These are phyloP conservation scores for Lycium ferocissimum DNA, from an alignment of 257 asterid species.

Conservation along the genomic window DNA sequence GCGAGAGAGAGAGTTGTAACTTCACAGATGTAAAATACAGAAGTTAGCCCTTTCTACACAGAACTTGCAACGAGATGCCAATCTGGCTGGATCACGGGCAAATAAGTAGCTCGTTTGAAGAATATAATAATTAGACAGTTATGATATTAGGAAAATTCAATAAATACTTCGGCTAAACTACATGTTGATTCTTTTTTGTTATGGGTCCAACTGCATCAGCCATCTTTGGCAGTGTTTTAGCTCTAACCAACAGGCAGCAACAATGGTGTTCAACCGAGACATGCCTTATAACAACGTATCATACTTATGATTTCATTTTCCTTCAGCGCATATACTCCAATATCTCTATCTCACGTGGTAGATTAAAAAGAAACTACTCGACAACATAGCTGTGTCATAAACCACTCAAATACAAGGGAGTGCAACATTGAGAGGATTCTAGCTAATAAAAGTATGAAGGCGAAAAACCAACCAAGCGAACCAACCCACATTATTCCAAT, in stretches of 20 bases:
- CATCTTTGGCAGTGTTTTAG: background rate
- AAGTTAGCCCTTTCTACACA: background rate
- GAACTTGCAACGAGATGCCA: background rate
- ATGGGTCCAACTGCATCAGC: background rate
- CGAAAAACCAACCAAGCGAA: background rate
- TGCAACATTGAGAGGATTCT: conserved; percentile 24
- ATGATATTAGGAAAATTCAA: background rate
- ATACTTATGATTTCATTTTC: background rate
- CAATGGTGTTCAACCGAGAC: background rate
- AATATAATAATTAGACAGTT: background rate
- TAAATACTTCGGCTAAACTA: background rate
- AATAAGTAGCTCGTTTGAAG: background rate
- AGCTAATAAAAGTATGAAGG: background rate
- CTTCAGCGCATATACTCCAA: background rate
- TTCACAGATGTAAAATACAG: background rate
- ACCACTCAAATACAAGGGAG: background rate
- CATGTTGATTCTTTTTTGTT: background rate
- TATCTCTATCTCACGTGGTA: background rate
- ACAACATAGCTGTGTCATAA: background rate
- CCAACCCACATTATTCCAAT: conserved; percentile 3
- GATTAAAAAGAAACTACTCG: background rate
- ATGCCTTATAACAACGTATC: background rate
- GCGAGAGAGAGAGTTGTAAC: background rate
- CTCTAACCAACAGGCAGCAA: background rate
- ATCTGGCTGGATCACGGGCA: background rate